phyloP scores from a whole-genome alignment of 2,329 filamentous ascomycete species.

The Sarocladiaceae sp. region DNA sequence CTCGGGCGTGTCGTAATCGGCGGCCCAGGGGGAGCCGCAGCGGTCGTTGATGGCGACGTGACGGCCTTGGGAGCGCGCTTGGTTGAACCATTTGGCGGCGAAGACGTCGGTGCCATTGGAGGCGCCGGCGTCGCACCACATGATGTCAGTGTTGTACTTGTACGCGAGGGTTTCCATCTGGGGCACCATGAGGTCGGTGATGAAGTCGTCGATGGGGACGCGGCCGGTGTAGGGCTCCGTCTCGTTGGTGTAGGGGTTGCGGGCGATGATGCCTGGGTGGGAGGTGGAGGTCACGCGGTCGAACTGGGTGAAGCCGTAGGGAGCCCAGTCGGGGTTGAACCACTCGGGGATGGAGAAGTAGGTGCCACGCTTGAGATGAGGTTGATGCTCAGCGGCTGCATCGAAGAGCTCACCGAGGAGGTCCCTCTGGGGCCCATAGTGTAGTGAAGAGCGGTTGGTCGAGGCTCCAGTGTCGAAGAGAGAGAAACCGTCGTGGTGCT shows the following conservation, averaged over 20 bases:
- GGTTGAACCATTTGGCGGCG: constrained; percentile 35
- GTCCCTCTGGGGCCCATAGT: constrained; percentile 34
- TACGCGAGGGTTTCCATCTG: constrained; percentile 40
- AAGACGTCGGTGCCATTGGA: constrained; percentile 36
- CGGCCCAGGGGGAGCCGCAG: constrained; percentile 43
- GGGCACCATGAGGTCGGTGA: constrained; percentile 36
- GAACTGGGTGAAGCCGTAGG: constrained; percentile 34
- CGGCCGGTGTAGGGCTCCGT: constrained; percentile 36
- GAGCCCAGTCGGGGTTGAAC: constrained; percentile 39
- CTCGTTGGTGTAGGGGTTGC: constrained; percentile 36
- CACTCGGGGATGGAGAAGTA: constrained; percentile 45
- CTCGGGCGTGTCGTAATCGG: constrained; percentile 56
- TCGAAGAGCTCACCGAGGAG: constrained; percentile 36
- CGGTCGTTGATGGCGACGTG: constrained; percentile 51
- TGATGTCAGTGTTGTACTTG: constrained; percentile 37
- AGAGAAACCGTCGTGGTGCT: constrained; percentile 3
- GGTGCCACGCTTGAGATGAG: constrained; percentile 34
- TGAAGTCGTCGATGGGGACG: constrained; percentile 32
- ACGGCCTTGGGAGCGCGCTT: constrained; percentile 28
- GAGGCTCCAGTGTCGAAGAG: constrained; percentile 33
- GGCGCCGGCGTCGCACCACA: constrained; percentile 43
- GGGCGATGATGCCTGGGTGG: constrained; percentile 31
- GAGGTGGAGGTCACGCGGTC: constrained; percentile 20
- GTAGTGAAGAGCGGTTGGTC: constrained; percentile 32
- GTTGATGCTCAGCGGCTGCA: constrained; percentile 33